Percentiles rank a stretch among this genome's conserved stretches.
These are phyloP conservation scores for Emergomyces orientalis DNA, from an alignment of 2,329 filamentous ascomycete species.

Conservation along the genomic window DNA sequence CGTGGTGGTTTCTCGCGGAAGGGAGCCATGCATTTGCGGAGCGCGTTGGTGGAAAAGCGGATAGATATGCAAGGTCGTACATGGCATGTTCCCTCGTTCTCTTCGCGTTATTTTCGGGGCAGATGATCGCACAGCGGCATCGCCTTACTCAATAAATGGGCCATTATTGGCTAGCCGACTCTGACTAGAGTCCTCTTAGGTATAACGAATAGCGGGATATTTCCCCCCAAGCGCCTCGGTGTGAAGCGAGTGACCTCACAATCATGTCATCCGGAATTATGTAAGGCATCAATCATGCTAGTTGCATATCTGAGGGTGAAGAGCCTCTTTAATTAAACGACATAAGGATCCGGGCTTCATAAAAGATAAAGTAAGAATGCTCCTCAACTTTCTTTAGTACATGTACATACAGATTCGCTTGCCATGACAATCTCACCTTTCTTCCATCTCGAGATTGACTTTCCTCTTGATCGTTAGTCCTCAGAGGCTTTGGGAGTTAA, in stretches of 20 bases:
- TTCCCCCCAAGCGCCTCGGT: neutral
- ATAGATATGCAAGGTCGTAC: neutral
- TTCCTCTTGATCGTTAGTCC: neutral
- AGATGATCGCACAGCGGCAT: too few relatives aligned
- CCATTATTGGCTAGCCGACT: neutral
- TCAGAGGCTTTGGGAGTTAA: neutral
- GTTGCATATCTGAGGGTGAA: neutral
- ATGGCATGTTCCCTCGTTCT: neutral
- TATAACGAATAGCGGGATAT: neutral
- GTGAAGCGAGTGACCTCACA: neutral
- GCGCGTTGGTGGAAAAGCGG: neutral
- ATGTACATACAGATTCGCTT: neutral
- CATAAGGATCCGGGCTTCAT: neutral
- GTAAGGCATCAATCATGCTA: neutral
- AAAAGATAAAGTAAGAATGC: neutral
- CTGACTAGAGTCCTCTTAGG: neutral
- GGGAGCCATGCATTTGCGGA: neutral
- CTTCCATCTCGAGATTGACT: neutral
- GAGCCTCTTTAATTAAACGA: too few relatives aligned
- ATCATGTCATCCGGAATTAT: neutral
- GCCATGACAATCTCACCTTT: neutral
- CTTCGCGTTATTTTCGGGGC: neutral
- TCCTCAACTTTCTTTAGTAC: neutral
- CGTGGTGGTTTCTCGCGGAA: neutral
- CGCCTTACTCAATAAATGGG: neutral